Conservation (phyloP, 2,329 filamentous ascomycete genomes). For the Fusarium agapanthi region DNA sequence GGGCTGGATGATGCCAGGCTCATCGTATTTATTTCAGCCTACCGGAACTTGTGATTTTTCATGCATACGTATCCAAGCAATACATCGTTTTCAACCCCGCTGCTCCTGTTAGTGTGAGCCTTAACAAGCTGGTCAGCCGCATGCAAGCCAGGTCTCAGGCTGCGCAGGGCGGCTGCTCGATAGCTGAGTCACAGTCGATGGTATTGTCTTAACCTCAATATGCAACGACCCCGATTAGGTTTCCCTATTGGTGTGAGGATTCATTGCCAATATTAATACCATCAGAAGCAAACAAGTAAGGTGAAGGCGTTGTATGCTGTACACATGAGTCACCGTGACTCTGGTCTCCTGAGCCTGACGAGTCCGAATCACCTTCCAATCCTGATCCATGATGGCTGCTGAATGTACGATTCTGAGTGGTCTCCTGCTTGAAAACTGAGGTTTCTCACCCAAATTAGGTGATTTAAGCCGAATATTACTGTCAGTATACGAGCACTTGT, state of each 20-base stretch:
- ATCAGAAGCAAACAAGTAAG: background rate
- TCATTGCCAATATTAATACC: fast-evolving
- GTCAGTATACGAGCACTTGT: fast-evolving
- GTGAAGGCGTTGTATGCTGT: no score
- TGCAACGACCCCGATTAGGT: no score
- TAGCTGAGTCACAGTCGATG: no score
- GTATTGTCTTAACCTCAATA: no score
- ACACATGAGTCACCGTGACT: background rate
- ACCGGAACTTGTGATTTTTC: background rate
- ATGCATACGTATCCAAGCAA: background rate
- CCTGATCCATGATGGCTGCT: background rate
- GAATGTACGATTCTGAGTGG: background rate
- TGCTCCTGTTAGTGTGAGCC: fast-evolving
- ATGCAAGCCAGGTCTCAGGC: background rate
- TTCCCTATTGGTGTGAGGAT: fast-evolving
- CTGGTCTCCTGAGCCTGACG: background rate
- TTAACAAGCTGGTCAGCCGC: background rate
- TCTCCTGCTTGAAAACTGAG: fast-evolving
- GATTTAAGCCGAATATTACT: background rate
- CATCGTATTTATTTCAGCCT: background rate
- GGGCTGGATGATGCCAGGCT: no score
- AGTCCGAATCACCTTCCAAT: background rate
- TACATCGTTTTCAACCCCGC: background rate
- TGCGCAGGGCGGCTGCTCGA: background rate
- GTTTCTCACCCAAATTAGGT: fast-evolving